Evolutionary conservation across 2,329 filamentous ascomycete genomes (phyloP), one percentile per base, ranked within the genome.

Genomic region (Neocatenulostroma microsporum): DNA sequence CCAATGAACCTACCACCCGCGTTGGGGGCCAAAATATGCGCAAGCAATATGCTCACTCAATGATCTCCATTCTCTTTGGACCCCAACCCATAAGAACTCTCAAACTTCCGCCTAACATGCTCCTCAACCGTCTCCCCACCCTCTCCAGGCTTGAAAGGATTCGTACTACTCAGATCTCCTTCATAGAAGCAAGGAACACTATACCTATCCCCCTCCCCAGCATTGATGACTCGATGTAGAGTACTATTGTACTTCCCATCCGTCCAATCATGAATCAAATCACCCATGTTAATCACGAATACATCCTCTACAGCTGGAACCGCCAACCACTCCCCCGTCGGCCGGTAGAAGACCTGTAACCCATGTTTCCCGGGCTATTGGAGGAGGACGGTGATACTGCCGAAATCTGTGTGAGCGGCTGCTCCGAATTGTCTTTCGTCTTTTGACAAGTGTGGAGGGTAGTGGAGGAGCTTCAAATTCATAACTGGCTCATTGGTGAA

Each of bases 251-350:
- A 68, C 29, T 58, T 18, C 21, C 62, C 66, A 34, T 63, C 62
- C 12, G 66, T 67, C 63, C 63, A 67, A 28, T 62, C 50, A 52
- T 68, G 61, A 42, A 70, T 60, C 62, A 70, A 64, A 43, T 71
- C 67, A 1, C 67, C 67, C 30, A 71, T 64, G 42, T 71, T 70
- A 5, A 71, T 64, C 3, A 70, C 65, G 36, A 67, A 68, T 0
- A 62, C 56, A 12, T 64, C 65, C 2, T 57, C 56, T 0, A 65
- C 45, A 0, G 68, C 67, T 34, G 68, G 60, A 0, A 65, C 66
- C 33, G 58, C 47, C 0, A 70, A 51, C 68, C 67, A 70, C 0
- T 35, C 48, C 3, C 53, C 52, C 28, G 56, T 53, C 43, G 61
- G 61, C 34, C 58, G 53, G 9, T 57, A 51, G 25, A 39, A 40